phyloP scores from a whole-genome alignment of 2,329 filamentous ascomycete genomes.

The Dothidotthia symphoricarpi region DNA sequence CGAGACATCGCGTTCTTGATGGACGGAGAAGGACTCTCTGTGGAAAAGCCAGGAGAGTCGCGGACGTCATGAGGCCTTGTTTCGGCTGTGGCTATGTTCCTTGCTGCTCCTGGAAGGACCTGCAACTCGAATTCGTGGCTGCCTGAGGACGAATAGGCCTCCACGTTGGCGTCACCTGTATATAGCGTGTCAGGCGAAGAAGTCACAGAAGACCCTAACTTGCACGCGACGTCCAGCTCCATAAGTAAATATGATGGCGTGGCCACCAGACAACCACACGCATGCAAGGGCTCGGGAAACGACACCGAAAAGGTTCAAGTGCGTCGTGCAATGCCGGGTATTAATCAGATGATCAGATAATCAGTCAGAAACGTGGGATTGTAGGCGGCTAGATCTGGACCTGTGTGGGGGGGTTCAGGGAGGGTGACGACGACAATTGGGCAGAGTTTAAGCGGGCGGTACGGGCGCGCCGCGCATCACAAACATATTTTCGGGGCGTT shows the following conservation, averaged over 20 bases:
- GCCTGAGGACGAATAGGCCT: constrained; percentile 19
- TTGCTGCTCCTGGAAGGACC: constrained; percentile 28
- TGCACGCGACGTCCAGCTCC: constrained; percentile 11
- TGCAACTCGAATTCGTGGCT: constrained; percentile 33
- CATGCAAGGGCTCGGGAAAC: too few species aligned
- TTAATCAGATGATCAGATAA: constrained; percentile 30
- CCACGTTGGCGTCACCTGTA: constrained; percentile 22
- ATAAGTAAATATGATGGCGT: constrained; percentile 21
- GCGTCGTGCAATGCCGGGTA: constrained; percentile 17
- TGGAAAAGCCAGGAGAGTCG: constrained; percentile 11
- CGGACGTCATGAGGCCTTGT: constrained; percentile 32
- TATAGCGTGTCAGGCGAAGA: constrained; percentile 17
- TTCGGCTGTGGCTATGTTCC: constrained; percentile 24
- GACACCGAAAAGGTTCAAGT: constrained; percentile 11
- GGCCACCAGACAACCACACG: constrained; percentile 6
- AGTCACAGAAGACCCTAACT: constrained; percentile 16
- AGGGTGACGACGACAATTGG: background rate
- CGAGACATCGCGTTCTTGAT: constrained; percentile 45
- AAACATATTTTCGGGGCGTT: background rate
- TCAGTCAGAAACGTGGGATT: too few species aligned
- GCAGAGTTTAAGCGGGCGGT: constrained; percentile 7
- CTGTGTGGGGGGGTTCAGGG: constrained; percentile 6
- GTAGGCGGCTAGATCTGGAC: constrained; percentile 10
- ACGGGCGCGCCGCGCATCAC: constrained; percentile 16
- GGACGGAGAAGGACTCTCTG: constrained; percentile 15